phyloP scores from a whole-genome alignment of 306 rosid genomes.

The Cucurbita argyrosperma region DNA sequence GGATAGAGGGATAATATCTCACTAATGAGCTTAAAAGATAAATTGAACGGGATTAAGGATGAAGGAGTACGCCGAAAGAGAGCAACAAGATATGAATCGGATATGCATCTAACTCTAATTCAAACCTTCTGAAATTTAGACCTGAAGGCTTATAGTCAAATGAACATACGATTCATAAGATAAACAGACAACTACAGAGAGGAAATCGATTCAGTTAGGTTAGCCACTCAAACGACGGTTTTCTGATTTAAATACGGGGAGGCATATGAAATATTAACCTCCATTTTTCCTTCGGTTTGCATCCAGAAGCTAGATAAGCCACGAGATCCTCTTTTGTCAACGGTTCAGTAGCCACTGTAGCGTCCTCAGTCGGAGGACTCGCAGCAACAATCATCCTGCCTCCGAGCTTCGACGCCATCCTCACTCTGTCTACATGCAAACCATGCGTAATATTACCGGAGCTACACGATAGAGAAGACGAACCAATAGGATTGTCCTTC shows the following conservation, averaged over 20 bases:
- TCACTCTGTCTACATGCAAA: slow-evolving; percentile 13
- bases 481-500: slow-evolving; percentile 28
- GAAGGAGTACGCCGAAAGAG: neutral
- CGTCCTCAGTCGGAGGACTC: slow-evolving; percentile 88
- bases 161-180: neutral
- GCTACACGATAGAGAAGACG: slow-evolving; percentile 19
- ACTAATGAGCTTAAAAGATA: neutral
- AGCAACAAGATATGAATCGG: neutral
- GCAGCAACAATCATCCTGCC: slow-evolving; percentile 51
- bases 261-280: slow-evolving; percentile 23
- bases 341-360: slow-evolving; percentile 55
- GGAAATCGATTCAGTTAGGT: neutral
- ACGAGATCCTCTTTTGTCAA: slow-evolving; percentile 74
- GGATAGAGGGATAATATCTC: neutral
- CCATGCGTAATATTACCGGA: slow-evolving; percentile 23
- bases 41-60: neutral
- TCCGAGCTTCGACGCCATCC: slow-evolving; percentile 17
- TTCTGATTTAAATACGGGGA: neutral
- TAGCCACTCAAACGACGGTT: neutral
- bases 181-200: neutral
- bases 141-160: neutral
- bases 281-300: slow-evolving; percentile 67
- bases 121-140: neutral
- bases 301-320: slow-evolving; percentile 62
- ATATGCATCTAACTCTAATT: neutral